A percentile compares a stretch with the other conserved stretches of the same genome.
phyloP scores from a whole-genome alignment of 176 grass and related monocot genomes.

The Avena sativa region DNA sequence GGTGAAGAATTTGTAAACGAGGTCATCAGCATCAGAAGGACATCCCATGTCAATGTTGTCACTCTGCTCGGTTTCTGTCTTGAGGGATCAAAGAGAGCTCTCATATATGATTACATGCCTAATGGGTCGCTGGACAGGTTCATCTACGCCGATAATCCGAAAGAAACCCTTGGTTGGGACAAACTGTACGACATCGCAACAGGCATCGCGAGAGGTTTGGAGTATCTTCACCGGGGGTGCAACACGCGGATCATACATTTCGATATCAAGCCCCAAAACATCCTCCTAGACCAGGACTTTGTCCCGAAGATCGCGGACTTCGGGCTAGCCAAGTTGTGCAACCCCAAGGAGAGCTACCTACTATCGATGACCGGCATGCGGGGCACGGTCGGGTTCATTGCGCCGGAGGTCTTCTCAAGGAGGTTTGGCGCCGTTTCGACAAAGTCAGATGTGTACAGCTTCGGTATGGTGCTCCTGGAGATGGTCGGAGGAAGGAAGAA shows the following conservation, averaged over 20 bases:
- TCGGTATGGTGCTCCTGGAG: slow-evolving; percentile 62
- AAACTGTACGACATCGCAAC: slow-evolving; percentile 46
- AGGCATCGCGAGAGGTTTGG: slow-evolving; percentile 25
- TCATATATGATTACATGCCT: slow-evolving; percentile 22
- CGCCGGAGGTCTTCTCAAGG: slow-evolving; percentile 12
- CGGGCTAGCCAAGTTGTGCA: slow-evolving; percentile 56
- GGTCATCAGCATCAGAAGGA: slow-evolving; percentile 8
- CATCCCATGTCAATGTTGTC: slow-evolving; percentile 8
- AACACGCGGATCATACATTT: slow-evolving; percentile 28
- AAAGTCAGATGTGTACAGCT: slow-evolving; percentile 69
- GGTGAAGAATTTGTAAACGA: slow-evolving; percentile 2
- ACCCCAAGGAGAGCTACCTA: slow-evolving; percentile 43
- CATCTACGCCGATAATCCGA: not conserved
- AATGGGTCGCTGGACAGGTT: slow-evolving; percentile 4
- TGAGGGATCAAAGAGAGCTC: slow-evolving; percentile 14
- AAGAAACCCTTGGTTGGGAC: slow-evolving; percentile 43
- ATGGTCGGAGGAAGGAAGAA: slow-evolving; percentile 61
- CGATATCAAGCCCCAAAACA: slow-evolving; percentile 16
- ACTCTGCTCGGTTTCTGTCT: slow-evolving; percentile 18
- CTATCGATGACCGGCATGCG: slow-evolving; percentile 53
- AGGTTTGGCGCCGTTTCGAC: slow-evolving; percentile 47
- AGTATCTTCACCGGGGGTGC: slow-evolving; percentile 23
- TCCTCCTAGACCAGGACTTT: slow-evolving; percentile 17
- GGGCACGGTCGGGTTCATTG: slow-evolving; percentile 52
- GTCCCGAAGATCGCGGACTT: slow-evolving; percentile 51